Evolutionary conservation across 768 basidiomycete species (phyloP).

Genomic region (Hericium erinaceus): DNA sequence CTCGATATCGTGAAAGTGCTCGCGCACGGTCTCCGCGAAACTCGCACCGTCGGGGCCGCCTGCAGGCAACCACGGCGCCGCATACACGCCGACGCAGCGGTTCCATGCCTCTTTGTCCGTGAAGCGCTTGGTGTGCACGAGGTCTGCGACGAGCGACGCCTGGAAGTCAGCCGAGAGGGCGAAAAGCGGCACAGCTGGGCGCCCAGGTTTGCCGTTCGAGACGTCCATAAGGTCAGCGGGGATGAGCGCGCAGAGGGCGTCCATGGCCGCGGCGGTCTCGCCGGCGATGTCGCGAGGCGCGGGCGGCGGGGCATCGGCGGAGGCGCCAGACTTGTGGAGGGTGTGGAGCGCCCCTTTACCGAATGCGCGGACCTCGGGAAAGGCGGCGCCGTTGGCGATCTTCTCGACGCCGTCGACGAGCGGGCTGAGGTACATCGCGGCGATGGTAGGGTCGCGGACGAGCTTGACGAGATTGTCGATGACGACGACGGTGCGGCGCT

Average conservation of each 20-base stretch:
- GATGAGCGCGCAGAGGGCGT: conserved; percentile 50
- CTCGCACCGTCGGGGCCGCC: conserved; percentile 34
- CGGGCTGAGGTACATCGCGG: conserved; percentile 78
- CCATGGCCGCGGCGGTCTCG: conserved; percentile 49
- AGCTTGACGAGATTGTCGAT: conserved; percentile 96
- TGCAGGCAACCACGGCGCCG: conserved; percentile 53
- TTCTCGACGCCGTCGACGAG: conserved; percentile 87
- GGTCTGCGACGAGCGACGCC: conserved; percentile 67
- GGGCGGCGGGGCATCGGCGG: conserved; percentile 59
- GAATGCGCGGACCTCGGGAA: conserved; percentile 97
- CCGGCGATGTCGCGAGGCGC: conserved; percentile 58
- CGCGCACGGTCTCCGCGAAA: conserved; percentile 56
- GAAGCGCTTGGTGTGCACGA: conserved; percentile 54
- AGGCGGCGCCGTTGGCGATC: conserved; percentile 84
- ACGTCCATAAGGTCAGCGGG: conserved; percentile 35
- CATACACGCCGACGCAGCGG: conserved; percentile 63
- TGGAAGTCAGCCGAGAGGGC: conserved; percentile 58
- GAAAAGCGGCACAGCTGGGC: conserved; percentile 47
- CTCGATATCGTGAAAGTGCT: conserved; percentile 72
- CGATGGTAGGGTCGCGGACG: conserved; percentile 83
- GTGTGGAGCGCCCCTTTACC: conserved; percentile 76
- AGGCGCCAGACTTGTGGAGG: conserved; percentile 76
- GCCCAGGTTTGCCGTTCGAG: conserved; percentile 31
- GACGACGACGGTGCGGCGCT: conserved; percentile 89
- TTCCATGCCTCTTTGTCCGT: conserved; percentile 49